Conservation (phyloP, 805 yeast genomes). For the Kodamaea kaohsiungensis region DNA sequence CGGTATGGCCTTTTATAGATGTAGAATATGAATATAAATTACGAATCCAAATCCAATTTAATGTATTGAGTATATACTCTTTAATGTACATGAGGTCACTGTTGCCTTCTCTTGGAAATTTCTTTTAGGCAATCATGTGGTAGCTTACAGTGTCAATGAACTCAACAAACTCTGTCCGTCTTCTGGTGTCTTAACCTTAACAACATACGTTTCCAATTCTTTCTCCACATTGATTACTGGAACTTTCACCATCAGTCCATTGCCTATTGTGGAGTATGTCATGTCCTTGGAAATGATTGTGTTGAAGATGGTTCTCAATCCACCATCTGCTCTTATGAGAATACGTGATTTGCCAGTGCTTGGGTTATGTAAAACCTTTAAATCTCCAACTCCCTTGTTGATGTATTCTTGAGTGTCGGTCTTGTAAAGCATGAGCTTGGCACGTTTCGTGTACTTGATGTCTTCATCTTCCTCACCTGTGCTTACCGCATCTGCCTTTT, state of each 20-base stretch:
- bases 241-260: slow-evolving; percentile 65
- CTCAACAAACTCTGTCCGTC: slow-evolving; percentile 59
- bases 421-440: slow-evolving; percentile 67
- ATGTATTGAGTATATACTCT: not conserved
- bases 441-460: slow-evolving; percentile 59
- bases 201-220: slow-evolving; percentile 61
- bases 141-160: slow-evolving; percentile 22
- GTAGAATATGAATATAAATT: not conserved
- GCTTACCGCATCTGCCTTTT: slow-evolving; percentile 47
- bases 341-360: slow-evolving; percentile 66
- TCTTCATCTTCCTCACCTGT: slow-evolving; percentile 90
- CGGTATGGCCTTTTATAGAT: not conserved
- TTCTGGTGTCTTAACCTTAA: slow-evolving; percentile 73
- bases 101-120: not conserved
- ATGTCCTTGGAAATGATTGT: slow-evolving; percentile 57
- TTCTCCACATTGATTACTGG: slow-evolving; percentile 61
- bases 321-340: slow-evolving; percentile 85
- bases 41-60: not conserved
- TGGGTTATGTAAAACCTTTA: slow-evolving; percentile 67
- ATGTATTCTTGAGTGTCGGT: slow-evolving; percentile 54
- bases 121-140: no score
- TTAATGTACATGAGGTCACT: not conserved
- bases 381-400: slow-evolving; percentile 77
- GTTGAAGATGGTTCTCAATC: slow-evolving; percentile 76
- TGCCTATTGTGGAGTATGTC: slow-evolving; percentile 60